These are phyloP conservation scores for Ophiostoma australiae DNA, from an alignment of 2,329 filamentous ascomycete species.

Conservation along the genomic window DNA sequence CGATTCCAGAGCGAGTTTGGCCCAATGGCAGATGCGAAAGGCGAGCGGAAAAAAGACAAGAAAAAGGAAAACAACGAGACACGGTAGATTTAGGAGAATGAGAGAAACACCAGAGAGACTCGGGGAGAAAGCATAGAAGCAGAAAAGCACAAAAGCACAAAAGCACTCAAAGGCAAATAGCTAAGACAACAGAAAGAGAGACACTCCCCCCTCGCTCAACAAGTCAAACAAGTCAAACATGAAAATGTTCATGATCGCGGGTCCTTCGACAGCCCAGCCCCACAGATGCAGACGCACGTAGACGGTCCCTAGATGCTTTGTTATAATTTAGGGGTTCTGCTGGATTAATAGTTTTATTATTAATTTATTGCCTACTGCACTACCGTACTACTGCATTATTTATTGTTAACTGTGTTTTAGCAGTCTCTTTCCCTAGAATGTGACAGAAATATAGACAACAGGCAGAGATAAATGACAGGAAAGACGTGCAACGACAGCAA, in stretches of 20 bases:
- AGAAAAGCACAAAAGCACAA: not conserved
- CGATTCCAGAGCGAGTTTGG: not conserved
- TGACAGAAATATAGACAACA: not conserved
- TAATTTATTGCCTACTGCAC: too few relatives aligned
- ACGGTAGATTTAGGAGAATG: not conserved
- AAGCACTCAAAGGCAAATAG: not conserved
- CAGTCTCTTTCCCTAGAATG: too few relatives aligned
- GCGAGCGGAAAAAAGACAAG: too few relatives aligned
- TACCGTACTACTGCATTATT: too few relatives aligned
- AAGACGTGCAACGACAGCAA: too few relatives aligned
- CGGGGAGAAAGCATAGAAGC: too few relatives aligned
- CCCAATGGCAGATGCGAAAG: not conserved
- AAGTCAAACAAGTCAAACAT: not conserved
- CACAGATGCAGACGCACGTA: constrained; percentile 1
- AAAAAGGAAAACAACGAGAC: not conserved
- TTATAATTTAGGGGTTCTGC: not conserved
- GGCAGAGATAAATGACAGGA: not conserved
- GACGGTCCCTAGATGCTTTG: not conserved
- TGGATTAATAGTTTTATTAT: too few relatives aligned
- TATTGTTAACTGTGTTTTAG: too few relatives aligned
- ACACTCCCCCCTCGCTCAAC: not conserved
- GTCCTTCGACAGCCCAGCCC: constrained; percentile 10
- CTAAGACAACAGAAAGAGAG: not conserved
- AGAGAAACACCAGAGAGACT: not conserved
- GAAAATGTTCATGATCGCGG: constrained; percentile 17